Percentiles rank a stretch among this genome's conserved stretches.
These are phyloP conservation scores for Vanilla planifolia DNA, from an alignment of 106 monocot species.

Conservation along the genomic window DNA sequence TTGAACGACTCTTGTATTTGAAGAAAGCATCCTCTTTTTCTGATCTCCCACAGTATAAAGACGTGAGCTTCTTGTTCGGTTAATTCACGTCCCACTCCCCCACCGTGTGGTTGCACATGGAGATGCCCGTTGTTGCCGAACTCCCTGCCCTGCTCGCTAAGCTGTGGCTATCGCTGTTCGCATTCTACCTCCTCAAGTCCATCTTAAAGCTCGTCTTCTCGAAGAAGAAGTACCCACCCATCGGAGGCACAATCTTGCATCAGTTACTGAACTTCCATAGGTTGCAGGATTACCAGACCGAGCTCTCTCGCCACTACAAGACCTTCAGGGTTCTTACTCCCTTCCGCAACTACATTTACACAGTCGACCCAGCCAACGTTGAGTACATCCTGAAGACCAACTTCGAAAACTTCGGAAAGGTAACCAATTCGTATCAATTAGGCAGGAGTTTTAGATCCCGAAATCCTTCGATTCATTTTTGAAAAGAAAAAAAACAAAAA, in stretches of 20 bases:
- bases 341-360: slow-evolving; percentile 3
- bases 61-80: too few relatives aligned
- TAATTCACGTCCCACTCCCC: too few relatives aligned
- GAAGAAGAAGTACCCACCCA: slow-evolving; percentile 11
- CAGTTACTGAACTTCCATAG: slow-evolving; percentile 21
- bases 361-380: slow-evolving; percentile 11
- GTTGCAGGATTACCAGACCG: slow-evolving; percentile 20
- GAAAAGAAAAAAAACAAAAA: not conserved
- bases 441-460: too few relatives aligned
- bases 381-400: slow-evolving; percentile 23
- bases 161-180: not conserved
- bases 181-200: not conserved
- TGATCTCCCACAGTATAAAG: too few relatives aligned
- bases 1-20: too few relatives aligned
- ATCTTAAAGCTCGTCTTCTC: not conserved
- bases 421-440: not conserved
- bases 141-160: not conserved
- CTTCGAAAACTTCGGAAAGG: slow-evolving; percentile 22
- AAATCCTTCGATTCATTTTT: not conserved
- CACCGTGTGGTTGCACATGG: too few relatives aligned
- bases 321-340: slow-evolving; percentile 2
- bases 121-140: not conserved
- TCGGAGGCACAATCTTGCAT: slow-evolving; percentile 42
- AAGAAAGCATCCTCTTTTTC: too few relatives aligned
- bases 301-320: slow-evolving; percentile 8